Percentiles rank a stretch among this genome's conserved stretches.
Conservation (phyloP, 345 rosid genomes). For the Orychophragmus violaceus region DNA sequence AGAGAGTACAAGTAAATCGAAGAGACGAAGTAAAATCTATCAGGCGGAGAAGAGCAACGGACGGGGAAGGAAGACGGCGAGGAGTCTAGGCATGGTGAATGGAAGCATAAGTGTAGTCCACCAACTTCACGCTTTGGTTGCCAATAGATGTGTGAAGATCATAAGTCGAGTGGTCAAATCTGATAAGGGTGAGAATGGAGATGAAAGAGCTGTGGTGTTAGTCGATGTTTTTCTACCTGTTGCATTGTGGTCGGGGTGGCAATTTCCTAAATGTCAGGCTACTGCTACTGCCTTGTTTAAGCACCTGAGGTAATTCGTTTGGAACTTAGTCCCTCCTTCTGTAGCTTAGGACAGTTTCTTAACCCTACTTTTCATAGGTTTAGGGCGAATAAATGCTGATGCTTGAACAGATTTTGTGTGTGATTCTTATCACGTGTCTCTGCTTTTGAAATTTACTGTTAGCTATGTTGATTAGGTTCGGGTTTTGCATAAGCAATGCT, state of each 20-base stretch:
- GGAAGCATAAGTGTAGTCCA: constrained; percentile 76
- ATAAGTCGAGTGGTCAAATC: constrained; percentile 38
- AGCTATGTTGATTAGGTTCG: too few species aligned
- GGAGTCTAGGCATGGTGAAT: constrained; percentile 64
- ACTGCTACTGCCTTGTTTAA: constrained; percentile 60
- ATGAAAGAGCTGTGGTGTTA: constrained; percentile 52
- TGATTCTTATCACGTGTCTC: too few species aligned
- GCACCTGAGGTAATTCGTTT: constrained; percentile 66
- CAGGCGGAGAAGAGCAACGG: constrained; percentile 2
- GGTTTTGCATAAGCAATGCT: too few species aligned
- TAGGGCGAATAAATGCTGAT: too few species aligned
- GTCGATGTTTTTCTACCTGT: constrained; percentile 70
- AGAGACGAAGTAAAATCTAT: constrained; percentile 12
- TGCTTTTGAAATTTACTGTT: too few species aligned
- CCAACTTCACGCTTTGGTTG: constrained; percentile 55
- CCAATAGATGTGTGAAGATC: constrained; percentile 50
- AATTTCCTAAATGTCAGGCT: constrained; percentile 57
- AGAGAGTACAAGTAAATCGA: constrained; percentile 1
- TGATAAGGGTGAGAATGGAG: constrained; percentile 34
- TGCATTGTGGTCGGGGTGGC: constrained; percentile 76
- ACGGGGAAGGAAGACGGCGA: constrained; percentile 30
- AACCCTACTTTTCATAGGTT: not conserved
- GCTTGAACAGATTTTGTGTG: too few species aligned
- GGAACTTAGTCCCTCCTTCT: not conserved
- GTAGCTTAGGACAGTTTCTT: not conserved